These are phyloP conservation scores for Salvia splendens DNA, from an alignment of 257 asterid genomes.

Conservation along the genomic window DNA sequence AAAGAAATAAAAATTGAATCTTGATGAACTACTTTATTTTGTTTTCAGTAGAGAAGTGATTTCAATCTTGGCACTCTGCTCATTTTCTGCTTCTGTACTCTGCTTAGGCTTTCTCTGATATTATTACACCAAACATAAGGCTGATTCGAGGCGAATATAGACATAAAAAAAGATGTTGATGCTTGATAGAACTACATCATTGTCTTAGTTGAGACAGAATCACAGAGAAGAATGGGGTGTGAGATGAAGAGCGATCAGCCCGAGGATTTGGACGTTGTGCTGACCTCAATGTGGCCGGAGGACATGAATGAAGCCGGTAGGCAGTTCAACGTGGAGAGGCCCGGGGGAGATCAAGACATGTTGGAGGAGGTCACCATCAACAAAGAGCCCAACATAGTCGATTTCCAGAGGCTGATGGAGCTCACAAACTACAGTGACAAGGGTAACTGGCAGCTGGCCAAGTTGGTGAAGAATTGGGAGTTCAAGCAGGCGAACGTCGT, in stretches of 20 bases:
- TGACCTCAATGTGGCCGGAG: constrained; percentile 98
- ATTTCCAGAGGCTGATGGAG: constrained; percentile 71
- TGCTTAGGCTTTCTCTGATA: neutral
- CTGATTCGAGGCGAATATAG: neutral
- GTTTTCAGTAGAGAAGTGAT: neutral
- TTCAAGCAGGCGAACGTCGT: constrained; percentile 76
- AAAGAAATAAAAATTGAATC: too few relatives aligned
- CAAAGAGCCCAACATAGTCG: constrained; percentile 70
- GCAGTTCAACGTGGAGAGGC: constrained; percentile 79
- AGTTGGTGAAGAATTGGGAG: constrained; percentile 85
- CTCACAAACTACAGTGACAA: constrained; percentile 75
- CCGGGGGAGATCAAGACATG: constrained; percentile 81
- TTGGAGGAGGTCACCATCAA: constrained; percentile 69
- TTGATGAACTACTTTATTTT: neutral
- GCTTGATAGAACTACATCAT: neutral
- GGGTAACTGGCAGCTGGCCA: constrained; percentile 76
- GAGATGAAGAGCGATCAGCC: constrained; percentile 64
- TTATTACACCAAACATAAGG: neutral
- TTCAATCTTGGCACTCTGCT: neutral
- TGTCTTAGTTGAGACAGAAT: constrained; percentile 12
- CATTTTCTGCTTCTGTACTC: neutral
- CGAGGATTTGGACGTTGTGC: constrained; percentile 79
- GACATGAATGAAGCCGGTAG: constrained; percentile 79
- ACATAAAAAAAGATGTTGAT: neutral
- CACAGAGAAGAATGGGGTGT: constrained; percentile 46